Conservation (phyloP, 306 rosid genomes). For the Quillaja saponaria region DNA sequence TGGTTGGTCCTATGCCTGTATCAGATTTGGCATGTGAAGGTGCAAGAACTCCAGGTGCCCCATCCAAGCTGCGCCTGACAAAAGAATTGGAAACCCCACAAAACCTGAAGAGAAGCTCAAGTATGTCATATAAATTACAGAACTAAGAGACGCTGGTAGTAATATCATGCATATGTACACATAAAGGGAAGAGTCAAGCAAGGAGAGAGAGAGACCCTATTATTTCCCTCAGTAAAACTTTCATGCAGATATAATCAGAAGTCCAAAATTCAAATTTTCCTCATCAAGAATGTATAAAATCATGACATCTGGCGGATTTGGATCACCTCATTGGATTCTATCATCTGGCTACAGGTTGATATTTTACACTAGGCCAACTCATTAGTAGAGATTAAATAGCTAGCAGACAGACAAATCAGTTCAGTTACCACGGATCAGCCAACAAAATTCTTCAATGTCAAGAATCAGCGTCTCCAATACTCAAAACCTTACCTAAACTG, state of each 20-base stretch:
- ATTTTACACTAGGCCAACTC: constrained; percentile 13
- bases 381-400: background rate
- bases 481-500: too few relatives aligned
- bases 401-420: background rate
- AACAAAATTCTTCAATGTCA: background rate
- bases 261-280: constrained; percentile 3
- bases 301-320: background rate
- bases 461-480: background rate
- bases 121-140: constrained; percentile 1
- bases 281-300: background rate
- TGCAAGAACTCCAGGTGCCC: constrained; percentile 37
- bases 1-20: constrained; percentile 38
- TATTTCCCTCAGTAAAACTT: background rate
- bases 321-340: background rate
- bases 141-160: background rate
- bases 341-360: constrained; percentile 7
- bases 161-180: background rate
- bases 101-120: constrained; percentile 55
- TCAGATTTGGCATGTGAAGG: constrained; percentile 42
- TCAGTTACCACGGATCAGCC: constrained; percentile 2
- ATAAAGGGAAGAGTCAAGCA: background rate
- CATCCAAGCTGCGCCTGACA: constrained; percentile 59
- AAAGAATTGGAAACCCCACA: constrained; percentile 73
- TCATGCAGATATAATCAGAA: background rate
- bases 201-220: constrained; percentile 4